phyloP scores from a whole-genome alignment of 1,284 basidiomycete genomes.

The Microbotryomycetes sp. region DNA sequence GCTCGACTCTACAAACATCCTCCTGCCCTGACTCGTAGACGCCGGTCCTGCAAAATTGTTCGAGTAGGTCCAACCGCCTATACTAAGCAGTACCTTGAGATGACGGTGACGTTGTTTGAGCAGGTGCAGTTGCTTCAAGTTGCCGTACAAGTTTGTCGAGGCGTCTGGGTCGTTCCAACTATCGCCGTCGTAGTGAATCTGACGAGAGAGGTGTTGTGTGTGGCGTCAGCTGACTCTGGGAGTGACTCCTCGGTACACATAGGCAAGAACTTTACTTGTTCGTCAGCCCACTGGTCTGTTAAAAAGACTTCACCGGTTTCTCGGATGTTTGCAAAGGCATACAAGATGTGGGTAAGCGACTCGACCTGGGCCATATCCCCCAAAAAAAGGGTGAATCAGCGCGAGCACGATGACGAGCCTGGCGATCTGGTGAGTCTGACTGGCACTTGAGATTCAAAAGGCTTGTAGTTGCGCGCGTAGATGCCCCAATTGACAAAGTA shows the following conservation, averaged over 20 bases:
- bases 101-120: conserved; percentile 63
- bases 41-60: conserved; percentile 30
- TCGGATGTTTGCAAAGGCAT: conserved; percentile 76
- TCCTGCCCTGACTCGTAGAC: conserved; percentile 42
- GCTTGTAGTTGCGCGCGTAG: conserved; percentile 22
- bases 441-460: conserved; percentile 50
- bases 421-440: too few species aligned
- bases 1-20: conserved; percentile 62
- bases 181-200: conserved; percentile 56
- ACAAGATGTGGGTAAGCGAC: conserved; percentile 71
- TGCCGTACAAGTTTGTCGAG: conserved; percentile 75
- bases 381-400: too few species aligned
- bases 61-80: conserved; percentile 41
- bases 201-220: neutral
- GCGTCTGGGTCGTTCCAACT: conserved; percentile 66
- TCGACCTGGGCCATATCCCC: too few species aligned
- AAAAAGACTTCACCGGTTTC: conserved; percentile 53
- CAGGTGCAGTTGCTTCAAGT: conserved; percentile 77
- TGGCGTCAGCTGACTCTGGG: neutral
- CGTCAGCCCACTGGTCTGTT: conserved; percentile 75
- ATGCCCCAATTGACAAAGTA: conserved; percentile 46
- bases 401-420: too few species aligned
- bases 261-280: conserved; percentile 49
- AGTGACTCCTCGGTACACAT: neutral
- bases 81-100: conserved; percentile 41